A percentile compares a stretch with the other conserved stretches of the same genome.
Evolutionary conservation across 768 basidiomycete genomes (phyloP).

Genomic region (Leccinum rimulosum): DNA sequence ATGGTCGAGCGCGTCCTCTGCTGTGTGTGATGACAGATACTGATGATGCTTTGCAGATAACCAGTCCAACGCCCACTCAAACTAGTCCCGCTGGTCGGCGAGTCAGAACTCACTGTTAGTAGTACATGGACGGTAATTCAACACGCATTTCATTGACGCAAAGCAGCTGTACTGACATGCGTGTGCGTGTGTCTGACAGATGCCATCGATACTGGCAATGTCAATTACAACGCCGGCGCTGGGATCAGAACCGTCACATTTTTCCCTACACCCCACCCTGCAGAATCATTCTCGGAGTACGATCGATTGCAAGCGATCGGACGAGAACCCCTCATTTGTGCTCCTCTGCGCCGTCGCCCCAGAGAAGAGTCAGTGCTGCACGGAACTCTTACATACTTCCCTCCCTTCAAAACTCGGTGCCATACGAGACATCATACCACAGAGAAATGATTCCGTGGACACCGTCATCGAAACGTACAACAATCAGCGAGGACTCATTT

Average conservation of each 20-base stretch:
- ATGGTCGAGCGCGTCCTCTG: constrained; percentile 41
- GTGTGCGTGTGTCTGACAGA: constrained; percentile 6
- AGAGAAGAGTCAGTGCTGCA: constrained; percentile 21
- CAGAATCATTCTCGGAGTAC: constrained; percentile 32
- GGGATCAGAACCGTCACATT: constrained; percentile 12
- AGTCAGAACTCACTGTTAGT: constrained; percentile 5
- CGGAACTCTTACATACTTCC: constrained; percentile 30
- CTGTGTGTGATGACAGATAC: constrained; percentile 1
- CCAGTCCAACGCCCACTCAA: constrained; percentile 50
- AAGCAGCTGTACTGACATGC: background rate
- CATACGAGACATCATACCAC: constrained; percentile 30
- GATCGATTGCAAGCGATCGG: constrained; percentile 23
- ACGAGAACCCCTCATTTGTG: constrained; percentile 20
- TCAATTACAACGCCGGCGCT: background rate
- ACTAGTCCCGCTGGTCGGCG: constrained; percentile 29
- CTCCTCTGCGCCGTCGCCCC: constrained; percentile 22
- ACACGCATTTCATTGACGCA: background rate
- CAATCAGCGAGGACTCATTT: constrained; percentile 37
- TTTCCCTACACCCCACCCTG: constrained; percentile 16
- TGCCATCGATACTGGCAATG: background rate
- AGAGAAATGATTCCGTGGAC: constrained; percentile 35
- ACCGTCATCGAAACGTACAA: constrained; percentile 36
- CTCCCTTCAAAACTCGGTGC: constrained; percentile 17
- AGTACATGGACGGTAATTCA: constrained; percentile 20
- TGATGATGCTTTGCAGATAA: constrained; percentile 40